A percentile compares a stretch with the other conserved stretches of the same genome.
phyloP scores from a whole-genome alignment of 2,329 filamentous ascomycete species.

The Xylaria arbuscula region DNA sequence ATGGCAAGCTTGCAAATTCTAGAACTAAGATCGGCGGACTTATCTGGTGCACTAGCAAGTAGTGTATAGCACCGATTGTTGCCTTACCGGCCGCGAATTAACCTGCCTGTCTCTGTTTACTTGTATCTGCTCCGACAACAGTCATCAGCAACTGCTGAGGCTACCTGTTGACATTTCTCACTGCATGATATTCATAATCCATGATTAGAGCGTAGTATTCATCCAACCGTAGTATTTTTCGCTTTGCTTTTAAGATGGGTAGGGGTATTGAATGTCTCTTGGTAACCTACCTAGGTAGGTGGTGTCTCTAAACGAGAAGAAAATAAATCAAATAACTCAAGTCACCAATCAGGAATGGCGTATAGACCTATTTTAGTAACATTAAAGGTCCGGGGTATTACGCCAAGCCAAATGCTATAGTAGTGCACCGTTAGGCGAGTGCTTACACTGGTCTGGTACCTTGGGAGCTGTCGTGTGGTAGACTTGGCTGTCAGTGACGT shows the following conservation, averaged over 20 bases:
- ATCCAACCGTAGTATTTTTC: background rate
- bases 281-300: conserved; percentile 3
- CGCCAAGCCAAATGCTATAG: conserved; percentile 8
- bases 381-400: background rate
- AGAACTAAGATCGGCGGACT: background rate
- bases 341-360: background rate
- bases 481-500: background rate
- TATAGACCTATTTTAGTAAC: conserved; percentile 15
- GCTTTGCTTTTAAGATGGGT: background rate
- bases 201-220: background rate
- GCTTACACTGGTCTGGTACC: conserved; percentile 10
- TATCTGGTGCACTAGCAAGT: background rate
- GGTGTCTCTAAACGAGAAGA: background rate
- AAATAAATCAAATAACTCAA: background rate
- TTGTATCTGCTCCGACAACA: background rate
- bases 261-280: background rate
- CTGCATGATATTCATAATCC: background rate
- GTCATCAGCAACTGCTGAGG: background rate
- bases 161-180: background rate
- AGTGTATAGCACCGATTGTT: background rate
- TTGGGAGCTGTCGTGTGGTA: too few species aligned
- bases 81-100: background rate
- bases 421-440: background rate
- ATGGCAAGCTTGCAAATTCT: background rate
- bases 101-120: background rate